Evolutionary conservation across 768 basidiomycete species (phyloP).

Genomic region (Panus rudis): DNA sequence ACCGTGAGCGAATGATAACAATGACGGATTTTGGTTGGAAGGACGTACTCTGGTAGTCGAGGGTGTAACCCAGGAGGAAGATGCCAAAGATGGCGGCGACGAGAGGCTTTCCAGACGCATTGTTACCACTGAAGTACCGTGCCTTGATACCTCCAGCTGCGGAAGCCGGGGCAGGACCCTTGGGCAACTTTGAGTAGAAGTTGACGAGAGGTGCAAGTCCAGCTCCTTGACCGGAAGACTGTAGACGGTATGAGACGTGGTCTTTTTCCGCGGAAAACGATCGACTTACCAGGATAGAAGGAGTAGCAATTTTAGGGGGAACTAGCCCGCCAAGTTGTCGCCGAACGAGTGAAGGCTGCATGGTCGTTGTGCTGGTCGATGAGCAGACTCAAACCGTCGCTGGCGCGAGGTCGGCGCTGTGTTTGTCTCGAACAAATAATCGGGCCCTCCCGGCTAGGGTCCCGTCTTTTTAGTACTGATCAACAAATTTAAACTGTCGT

Average conservation of each 20-base stretch:
- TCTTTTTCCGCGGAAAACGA: conserved; percentile 2
- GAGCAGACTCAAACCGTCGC: too few relatives aligned
- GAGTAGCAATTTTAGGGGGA: conserved; percentile 94
- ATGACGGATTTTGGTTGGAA: too few relatives aligned
- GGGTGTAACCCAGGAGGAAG: conserved; percentile 75
- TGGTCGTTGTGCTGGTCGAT: conserved; percentile 28
- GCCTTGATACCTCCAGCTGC: conserved; percentile 63
- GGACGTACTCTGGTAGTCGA: conserved; percentile 84
- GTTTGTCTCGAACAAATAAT: too few relatives aligned
- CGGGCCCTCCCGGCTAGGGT: too few relatives aligned
- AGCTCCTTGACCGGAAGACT: conserved; percentile 79
- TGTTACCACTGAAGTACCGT: conserved; percentile 80
- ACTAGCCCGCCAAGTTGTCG: conserved; percentile 80
- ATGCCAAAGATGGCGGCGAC: conserved; percentile 56
- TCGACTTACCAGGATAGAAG: conserved; percentile 72
- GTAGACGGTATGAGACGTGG: conserved; percentile 4
- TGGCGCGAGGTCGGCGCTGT: too few relatives aligned
- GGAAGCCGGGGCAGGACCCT: conserved; percentile 64
- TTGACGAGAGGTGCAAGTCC: conserved; percentile 82
- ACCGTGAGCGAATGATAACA: conserved; percentile 1
- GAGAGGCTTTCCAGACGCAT: conserved; percentile 69
- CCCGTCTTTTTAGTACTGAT: too few relatives aligned
- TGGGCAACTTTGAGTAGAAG: conserved; percentile 96
- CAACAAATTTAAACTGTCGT: too few relatives aligned
- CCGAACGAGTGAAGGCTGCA: conserved; percentile 81